These are phyloP conservation scores for Rutstroemia sp. DNA, from an alignment of 2,329 filamentous ascomycete species.

Conservation along the genomic window DNA sequence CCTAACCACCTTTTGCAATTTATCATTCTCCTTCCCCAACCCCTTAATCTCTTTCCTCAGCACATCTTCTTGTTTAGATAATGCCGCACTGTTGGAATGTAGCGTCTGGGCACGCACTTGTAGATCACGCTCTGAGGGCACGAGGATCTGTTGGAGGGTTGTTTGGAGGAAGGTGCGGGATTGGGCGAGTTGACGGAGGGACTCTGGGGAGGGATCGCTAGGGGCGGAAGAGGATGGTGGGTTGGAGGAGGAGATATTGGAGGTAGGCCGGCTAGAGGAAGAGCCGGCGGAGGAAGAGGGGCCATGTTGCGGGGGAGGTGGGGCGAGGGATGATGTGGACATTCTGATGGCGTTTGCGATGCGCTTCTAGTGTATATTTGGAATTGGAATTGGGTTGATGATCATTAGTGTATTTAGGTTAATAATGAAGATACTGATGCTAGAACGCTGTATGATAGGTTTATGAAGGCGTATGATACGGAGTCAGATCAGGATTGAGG, in stretches of 20 bases:
- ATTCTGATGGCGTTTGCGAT: neutral
- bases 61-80: constrained; percentile 61
- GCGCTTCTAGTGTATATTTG: no score
- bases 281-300: neutral
- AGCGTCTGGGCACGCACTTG: constrained; percentile 60
- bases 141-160: constrained; percentile 47
- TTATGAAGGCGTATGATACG: no score
- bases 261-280: neutral
- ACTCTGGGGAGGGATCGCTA: constrained; percentile 20
- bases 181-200: constrained; percentile 38
- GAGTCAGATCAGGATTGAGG: no score
- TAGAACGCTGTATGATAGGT: no score
- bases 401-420: no score
- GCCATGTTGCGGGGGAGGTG: neutral
- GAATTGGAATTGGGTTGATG: no score
- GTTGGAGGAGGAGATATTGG: constrained; percentile 1
- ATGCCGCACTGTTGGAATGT: constrained; percentile 59
- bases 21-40: constrained; percentile 56
- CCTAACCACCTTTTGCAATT: constrained; percentile 55
- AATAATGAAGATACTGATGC: no score
- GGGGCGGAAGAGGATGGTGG: constrained; percentile 3
- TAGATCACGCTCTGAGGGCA: constrained; percentile 62
- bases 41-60: constrained; percentile 51
- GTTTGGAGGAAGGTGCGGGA: constrained; percentile 53
- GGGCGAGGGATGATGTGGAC: constrained; percentile 2